Conservation (phyloP, 352 stramenopile species). For the Phytophthora foliorum region DNA sequence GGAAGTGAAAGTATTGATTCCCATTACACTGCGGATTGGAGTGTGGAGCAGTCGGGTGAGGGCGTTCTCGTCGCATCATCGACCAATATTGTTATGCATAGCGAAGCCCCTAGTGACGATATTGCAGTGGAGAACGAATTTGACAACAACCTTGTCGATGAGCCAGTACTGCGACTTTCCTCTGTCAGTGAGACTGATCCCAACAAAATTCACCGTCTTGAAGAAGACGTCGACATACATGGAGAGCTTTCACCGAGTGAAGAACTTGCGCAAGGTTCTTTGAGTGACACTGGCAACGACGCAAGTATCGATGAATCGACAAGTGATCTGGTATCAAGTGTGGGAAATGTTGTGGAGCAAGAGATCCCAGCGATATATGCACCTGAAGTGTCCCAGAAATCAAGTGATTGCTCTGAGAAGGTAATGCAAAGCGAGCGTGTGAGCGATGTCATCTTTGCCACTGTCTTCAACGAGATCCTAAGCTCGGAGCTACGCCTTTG, state of each 20-base stretch:
- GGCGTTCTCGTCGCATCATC: background rate
- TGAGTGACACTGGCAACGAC: background rate
- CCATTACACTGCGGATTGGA: conserved; percentile 15
- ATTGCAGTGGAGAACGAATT: background rate
- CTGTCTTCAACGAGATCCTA: conserved; percentile 22
- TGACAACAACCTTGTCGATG: background rate
- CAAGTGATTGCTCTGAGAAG: conserved; percentile 3
- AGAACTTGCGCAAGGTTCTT: background rate
- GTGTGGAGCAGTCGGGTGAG: conserved; percentile 10
- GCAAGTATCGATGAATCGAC: background rate
- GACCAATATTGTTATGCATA: background rate
- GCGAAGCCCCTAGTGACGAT: background rate
- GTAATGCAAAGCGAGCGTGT: conserved; percentile 15
- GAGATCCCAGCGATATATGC: background rate
- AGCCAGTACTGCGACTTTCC: background rate
- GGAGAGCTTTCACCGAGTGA: background rate
- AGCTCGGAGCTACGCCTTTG: conserved; percentile 30
- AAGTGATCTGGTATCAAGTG: background rate
- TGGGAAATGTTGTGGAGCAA: conserved; percentile 3
- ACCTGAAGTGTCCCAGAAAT: background rate
- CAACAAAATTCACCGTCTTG: background rate
- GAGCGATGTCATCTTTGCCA: conserved; percentile 25
- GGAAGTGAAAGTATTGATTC: conserved; percentile 9
- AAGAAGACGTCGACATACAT: background rate
- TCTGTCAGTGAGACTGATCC: background rate